Percentiles rank a stretch among this genome's conserved stretches.
These are phyloP conservation scores for Seiridium unicorne DNA, from an alignment of 2,329 filamentous ascomycete genomes.

Conservation along the genomic window DNA sequence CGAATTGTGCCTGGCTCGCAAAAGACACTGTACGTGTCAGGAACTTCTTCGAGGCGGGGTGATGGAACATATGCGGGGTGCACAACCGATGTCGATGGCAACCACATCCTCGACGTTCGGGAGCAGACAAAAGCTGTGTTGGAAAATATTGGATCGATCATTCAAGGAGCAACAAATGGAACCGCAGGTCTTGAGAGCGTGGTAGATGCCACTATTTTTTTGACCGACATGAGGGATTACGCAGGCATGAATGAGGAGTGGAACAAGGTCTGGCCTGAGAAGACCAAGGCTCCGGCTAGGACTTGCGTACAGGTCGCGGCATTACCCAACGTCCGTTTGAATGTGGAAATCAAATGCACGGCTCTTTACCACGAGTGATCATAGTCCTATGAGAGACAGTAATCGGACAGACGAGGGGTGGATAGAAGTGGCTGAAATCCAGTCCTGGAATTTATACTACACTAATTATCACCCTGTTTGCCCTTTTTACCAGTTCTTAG, in stretches of 20 bases:
- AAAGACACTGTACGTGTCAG: slow-evolving; percentile 28
- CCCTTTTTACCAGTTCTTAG: no score
- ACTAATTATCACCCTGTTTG: no score
- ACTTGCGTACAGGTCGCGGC: slow-evolving; percentile 31
- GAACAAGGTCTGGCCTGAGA: slow-evolving; percentile 32
- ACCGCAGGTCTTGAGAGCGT: slow-evolving; percentile 26
- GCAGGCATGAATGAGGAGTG: slow-evolving; percentile 32
- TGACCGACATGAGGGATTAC: slow-evolving; percentile 31
- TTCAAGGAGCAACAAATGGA: slow-evolving; percentile 27
- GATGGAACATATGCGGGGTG: slow-evolving; percentile 32
- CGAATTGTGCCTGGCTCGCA: slow-evolving; percentile 22
- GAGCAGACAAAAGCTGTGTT: slow-evolving; percentile 32
- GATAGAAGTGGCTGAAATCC: no score
- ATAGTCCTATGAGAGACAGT: neutral
- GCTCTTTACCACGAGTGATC: slow-evolving; percentile 8
- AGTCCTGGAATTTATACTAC: no score
- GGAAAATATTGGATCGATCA: slow-evolving; percentile 27
- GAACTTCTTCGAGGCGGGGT: slow-evolving; percentile 29
- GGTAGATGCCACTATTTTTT: slow-evolving; percentile 31
- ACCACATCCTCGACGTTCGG: slow-evolving; percentile 25
- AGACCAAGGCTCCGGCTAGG: slow-evolving; percentile 27
- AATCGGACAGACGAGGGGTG: no score
- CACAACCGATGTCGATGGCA: slow-evolving; percentile 19
- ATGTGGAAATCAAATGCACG: slow-evolving; percentile 32
- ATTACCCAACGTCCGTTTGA: slow-evolving; percentile 28